A percentile compares a stretch with the other conserved stretches of the same genome.
These are phyloP conservation scores for Pyronema omphalodes DNA, from an alignment of 495 filamentous ascomycete genomes.

Conservation along the genomic window DNA sequence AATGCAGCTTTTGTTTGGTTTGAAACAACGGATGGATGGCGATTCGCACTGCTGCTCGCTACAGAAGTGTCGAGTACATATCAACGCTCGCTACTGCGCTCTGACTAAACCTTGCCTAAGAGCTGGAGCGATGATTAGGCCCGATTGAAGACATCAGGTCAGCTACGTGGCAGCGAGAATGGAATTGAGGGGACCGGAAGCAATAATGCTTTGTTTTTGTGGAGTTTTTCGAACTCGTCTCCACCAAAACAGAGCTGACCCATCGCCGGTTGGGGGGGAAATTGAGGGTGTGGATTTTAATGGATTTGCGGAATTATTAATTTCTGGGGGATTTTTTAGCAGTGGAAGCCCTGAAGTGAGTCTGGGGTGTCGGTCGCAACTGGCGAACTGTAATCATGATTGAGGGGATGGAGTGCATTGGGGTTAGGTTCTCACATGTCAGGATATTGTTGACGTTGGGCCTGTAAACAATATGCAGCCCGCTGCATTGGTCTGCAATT, in stretches of 20 bases:
- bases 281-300: not conserved
- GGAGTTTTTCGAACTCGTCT: too few relatives aligned
- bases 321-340: not conserved
- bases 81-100: not conserved
- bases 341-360: not conserved
- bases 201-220: too few relatives aligned
- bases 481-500: not conserved
- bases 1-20: not conserved
- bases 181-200: too few relatives aligned
- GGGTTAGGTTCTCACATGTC: conserved; percentile 2
- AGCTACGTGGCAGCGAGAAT: conserved; percentile 1
- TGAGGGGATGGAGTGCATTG: not conserved
- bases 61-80: too few relatives aligned
- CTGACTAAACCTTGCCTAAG: not conserved
- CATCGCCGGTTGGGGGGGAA: not conserved
- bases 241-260: too few relatives aligned
- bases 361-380: conserved; percentile 1
- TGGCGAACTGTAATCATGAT: not conserved
- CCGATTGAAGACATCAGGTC: not conserved
- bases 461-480: not conserved
- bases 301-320: not conserved
- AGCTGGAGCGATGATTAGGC: not conserved
- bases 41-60: too few relatives aligned
- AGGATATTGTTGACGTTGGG: not conserved
- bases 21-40: not conserved